Base-by-base conservation (phyloP, 768 basidiomycete genomes). In the Mycena maculata region DNA sequence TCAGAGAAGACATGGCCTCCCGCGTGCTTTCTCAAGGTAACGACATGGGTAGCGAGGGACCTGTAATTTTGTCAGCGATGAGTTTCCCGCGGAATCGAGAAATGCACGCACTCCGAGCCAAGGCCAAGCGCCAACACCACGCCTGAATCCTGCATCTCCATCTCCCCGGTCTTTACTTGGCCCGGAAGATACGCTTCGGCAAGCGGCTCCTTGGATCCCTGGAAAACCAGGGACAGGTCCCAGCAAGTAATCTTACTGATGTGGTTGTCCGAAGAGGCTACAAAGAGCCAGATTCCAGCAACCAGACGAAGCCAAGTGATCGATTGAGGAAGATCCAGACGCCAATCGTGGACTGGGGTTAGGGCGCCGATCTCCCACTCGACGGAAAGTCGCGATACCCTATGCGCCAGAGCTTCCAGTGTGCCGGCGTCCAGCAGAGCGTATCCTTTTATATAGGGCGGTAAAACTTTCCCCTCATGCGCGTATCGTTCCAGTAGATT, bases 221-320 rank as follows among this genome's bases (percentile, higher is more conserved):
- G 45, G 25, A 56, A 49, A 23, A 67, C 12, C 30, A 39, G 25
- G 1, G 48, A 53, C 0, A 71, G 31, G 39, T 71, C 66, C 69
- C 69, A 71, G 22, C 66, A 68, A 33, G 48, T 61, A 16, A 71
- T 23, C 38, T 54, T 63, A 33, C 66, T 71, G 55, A 6, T 52
- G 12, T 25, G 4, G 7, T 31, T 45, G 53, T 71, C 66, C 2
- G 69, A 71, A 9, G 65, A 67, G 2, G 69, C 66, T 11, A 67
- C 66, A 22, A 67, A 67, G 4, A 67, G 60, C 60, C 60, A 67
- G n/a, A 5, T 30, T 30, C 60, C 66, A 31, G 23, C 39, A 9
- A 71, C 61, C 11, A 71, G 31, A 56, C 62, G 69, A 15, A 71
- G 55, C 69, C 69, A 71, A 16, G 61, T 68, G 11, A 71, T 60